Percentiles rank a stretch among this genome's conserved stretches.
Conservation (phyloP, 1,284 basidiomycete genomes). For the Malassezia globosa region DNA sequence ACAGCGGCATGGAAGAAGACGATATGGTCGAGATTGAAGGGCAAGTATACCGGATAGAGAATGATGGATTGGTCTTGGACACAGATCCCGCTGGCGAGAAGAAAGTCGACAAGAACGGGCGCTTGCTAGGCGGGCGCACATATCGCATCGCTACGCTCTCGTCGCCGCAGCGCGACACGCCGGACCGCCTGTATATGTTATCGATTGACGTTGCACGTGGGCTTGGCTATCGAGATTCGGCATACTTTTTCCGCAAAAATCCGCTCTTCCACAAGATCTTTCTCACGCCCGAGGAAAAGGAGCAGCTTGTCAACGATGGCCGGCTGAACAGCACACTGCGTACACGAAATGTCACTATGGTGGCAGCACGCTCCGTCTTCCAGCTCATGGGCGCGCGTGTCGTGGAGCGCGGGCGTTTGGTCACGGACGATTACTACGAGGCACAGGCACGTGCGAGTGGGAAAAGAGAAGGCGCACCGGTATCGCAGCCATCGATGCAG, state of each 20-base stretch:
- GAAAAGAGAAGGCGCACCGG: slow-evolving; percentile 40
- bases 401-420: slow-evolving; percentile 73
- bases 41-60: slow-evolving; percentile 63
- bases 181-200: slow-evolving; percentile 77
- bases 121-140: slow-evolving; percentile 69
- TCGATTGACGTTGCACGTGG: slow-evolving; percentile 92
- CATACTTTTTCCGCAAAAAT: slow-evolving; percentile 90
- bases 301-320: slow-evolving; percentile 73
- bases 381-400: slow-evolving; percentile 86
- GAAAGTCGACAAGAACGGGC: slow-evolving; percentile 77
- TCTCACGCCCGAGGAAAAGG: slow-evolving; percentile 58
- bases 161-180: slow-evolving; percentile 63
- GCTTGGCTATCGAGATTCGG: slow-evolving; percentile 86
- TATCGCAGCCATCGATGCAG: slow-evolving; percentile 27
- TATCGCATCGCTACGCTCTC: slow-evolving; percentile 82
- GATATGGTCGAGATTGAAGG: slow-evolving; percentile 66
- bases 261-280: slow-evolving; percentile 74
- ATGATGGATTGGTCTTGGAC: slow-evolving; percentile 73
- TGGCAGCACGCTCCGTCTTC: slow-evolving; percentile 82
- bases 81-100: slow-evolving; percentile 76
- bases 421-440: slow-evolving; percentile 91
- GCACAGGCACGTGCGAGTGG: slow-evolving; percentile 57
- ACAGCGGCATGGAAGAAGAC: slow-evolving; percentile 22
- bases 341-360: slow-evolving; percentile 81
- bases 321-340: slow-evolving; percentile 67